These are phyloP conservation scores for Pachysandra terminalis DNA, from an alignment of 164 flowering plant genomes.

Conservation along the genomic window DNA sequence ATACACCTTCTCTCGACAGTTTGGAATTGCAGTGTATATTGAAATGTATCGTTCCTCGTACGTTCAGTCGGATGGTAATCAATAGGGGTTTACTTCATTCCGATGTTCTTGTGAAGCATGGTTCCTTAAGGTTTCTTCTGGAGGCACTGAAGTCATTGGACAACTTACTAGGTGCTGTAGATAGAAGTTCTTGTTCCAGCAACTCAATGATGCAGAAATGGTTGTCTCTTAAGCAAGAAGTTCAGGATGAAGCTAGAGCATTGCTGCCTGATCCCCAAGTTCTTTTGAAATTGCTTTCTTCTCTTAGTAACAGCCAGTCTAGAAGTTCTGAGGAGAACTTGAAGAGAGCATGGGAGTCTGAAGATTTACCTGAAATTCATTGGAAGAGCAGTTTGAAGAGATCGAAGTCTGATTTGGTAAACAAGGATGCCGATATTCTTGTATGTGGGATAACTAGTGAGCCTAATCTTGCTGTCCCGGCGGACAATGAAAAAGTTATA, in stretches of 20 bases:
- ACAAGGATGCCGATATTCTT: constrained; percentile 61
- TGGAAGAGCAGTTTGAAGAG: constrained; percentile 32
- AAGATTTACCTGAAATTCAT: constrained; percentile 16
- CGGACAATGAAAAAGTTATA: constrained; percentile 22
- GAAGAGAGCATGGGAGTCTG: constrained; percentile 49
- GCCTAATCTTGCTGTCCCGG: constrained; percentile 17
- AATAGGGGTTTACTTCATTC: constrained; percentile 88
- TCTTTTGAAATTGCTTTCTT: constrained; percentile 58
- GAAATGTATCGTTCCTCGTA: constrained; percentile 67
- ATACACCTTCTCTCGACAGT: constrained; percentile 34
- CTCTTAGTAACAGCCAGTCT: constrained; percentile 26
- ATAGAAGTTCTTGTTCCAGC: constrained; percentile 16
- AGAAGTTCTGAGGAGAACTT: constrained; percentile 19
- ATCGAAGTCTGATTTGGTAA: constrained; percentile 27
- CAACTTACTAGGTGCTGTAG: constrained; percentile 39
- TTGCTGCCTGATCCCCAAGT: constrained; percentile 86
- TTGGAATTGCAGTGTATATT: constrained; percentile 51
- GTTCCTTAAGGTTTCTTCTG: constrained; percentile 69
- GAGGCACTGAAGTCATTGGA: constrained; percentile 69
- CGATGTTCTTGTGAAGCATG: constrained; percentile 65
- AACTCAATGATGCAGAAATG: constrained; percentile 23
- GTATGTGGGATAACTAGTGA: constrained; percentile 48
- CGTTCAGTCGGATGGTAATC: constrained; percentile 57
- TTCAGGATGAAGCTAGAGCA: constrained; percentile 57
- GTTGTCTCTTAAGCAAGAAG: constrained; percentile 55